Conservation (phyloP, 2,329 filamentous ascomycete genomes). For the Botrytis hyacinthi region DNA sequence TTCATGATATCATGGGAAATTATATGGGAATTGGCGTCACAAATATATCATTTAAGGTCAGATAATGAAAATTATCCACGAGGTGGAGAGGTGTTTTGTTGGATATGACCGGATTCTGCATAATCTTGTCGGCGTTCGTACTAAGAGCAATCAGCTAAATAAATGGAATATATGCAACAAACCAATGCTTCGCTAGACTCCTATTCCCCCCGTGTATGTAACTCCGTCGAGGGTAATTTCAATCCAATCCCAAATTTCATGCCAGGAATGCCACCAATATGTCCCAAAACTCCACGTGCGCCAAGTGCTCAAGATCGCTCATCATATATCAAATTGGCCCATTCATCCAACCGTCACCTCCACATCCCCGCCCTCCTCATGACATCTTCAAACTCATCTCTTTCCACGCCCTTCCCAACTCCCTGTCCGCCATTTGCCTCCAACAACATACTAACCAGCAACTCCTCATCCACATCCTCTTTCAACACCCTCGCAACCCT, state of each 20-base stretch:
- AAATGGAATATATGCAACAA: constrained; percentile 19
- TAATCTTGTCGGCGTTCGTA: constrained; percentile 24
- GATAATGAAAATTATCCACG: constrained; percentile 16
- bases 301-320: not conserved
- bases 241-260: constrained; percentile 1
- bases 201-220: not conserved
- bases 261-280: not conserved
- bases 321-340: not conserved
- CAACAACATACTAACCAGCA: constrained; percentile 89
- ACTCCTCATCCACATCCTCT: constrained; percentile 78
- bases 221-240: constrained; percentile 1
- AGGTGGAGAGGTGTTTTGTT: constrained; percentile 17
- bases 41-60: constrained; percentile 7
- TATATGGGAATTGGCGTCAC: constrained; percentile 14
- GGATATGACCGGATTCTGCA: constrained; percentile 25
- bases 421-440: constrained; percentile 85
- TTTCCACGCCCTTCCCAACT: constrained; percentile 66
- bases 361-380: constrained; percentile 38
- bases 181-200: constrained; percentile 5
- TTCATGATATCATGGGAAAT: constrained; percentile 7
- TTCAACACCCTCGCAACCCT: constrained; percentile 77
- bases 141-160: constrained; percentile 10
- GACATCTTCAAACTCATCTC: constrained; percentile 56
- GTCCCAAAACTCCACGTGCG: not conserved
- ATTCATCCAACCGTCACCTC: constrained; percentile 25